Conservation (phyloP, 371 early-diverging fungal species). For the Actinomortierella ambigua region DNA sequence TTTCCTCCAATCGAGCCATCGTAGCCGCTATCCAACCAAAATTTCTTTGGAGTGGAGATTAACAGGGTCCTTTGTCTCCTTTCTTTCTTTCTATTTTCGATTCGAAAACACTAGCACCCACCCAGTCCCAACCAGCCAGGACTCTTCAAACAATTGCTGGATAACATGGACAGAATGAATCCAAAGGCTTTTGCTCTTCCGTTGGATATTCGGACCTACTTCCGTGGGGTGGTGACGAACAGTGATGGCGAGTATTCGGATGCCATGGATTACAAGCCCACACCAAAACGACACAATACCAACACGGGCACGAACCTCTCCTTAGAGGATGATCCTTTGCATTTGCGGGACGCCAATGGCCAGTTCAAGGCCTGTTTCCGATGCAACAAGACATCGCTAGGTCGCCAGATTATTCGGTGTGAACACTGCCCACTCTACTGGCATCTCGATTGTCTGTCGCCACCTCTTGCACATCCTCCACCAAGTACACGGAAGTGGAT, state of each 20-base stretch:
- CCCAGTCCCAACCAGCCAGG: conserved; percentile 22
- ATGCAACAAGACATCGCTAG: conserved; percentile 64
- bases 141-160: conserved; percentile 50
- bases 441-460: conserved; percentile 89
- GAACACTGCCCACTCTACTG: conserved; percentile 86
- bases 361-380: conserved; percentile 61
- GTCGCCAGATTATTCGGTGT: conserved; percentile 70
- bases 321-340: conserved; percentile 19
- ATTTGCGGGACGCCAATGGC: conserved; percentile 57
- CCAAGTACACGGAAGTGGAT: conserved; percentile 77
- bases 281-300: conserved; percentile 29
- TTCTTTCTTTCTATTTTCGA: neutral
- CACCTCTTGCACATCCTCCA: conserved; percentile 76
- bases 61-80: neutral
- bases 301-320: neutral
- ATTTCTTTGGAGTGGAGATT: neutral
- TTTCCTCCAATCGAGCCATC: neutral
- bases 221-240: conserved; percentile 55
- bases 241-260: conserved; percentile 64
- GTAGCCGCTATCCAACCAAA: neutral
- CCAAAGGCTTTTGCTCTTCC: conserved; percentile 56
- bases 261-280: conserved; percentile 46
- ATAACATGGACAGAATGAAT: conserved; percentile 50
- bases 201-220: conserved; percentile 51
- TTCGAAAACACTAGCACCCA: conserved; percentile 13